phyloP scores from a whole-genome alignment of 129 eudicot genomes.

The Apium graveolens region DNA sequence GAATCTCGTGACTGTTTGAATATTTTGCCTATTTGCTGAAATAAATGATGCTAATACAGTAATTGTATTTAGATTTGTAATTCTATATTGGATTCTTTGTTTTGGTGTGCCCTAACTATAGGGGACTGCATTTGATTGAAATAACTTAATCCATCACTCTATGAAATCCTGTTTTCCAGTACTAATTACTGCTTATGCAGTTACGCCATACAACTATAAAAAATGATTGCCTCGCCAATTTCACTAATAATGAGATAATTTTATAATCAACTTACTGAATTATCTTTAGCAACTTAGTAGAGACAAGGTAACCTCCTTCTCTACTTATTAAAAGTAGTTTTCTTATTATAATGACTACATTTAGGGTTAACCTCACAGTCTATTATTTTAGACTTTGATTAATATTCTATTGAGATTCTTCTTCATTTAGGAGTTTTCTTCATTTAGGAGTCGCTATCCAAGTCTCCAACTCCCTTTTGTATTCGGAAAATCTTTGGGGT shows the following conservation, averaged over 20 bases:
- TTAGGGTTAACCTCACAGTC: not conserved
- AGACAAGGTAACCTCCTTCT: too few relatives aligned
- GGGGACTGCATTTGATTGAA: not conserved
- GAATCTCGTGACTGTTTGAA: conserved; percentile 7
- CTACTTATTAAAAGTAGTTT: not conserved
- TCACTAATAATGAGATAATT: too few relatives aligned
- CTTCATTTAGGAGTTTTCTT: too few relatives aligned
- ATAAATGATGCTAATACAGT: not conserved
- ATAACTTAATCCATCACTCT: not conserved
- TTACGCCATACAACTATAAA: not conserved
- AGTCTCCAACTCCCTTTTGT: not conserved
- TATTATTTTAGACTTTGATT: not conserved
- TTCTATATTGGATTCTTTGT: not conserved
- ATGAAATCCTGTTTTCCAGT: not conserved
- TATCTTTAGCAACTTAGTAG: too few relatives aligned
- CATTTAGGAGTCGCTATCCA: not conserved
- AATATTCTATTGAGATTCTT: not conserved
- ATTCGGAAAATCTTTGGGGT: not conserved
- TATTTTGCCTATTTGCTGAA: not conserved
- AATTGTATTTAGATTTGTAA: too few relatives aligned
- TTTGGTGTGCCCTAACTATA: not conserved
- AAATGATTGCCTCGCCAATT: not conserved
- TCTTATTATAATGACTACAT: not conserved
- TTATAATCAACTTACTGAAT: too few relatives aligned
- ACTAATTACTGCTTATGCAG: not conserved